Percentiles rank a stretch among this genome's conserved stretches.
Evolutionary conservation across 2,329 filamentous ascomycete species (phyloP).

Genomic region (Tolypocladium guangdongense): DNA sequence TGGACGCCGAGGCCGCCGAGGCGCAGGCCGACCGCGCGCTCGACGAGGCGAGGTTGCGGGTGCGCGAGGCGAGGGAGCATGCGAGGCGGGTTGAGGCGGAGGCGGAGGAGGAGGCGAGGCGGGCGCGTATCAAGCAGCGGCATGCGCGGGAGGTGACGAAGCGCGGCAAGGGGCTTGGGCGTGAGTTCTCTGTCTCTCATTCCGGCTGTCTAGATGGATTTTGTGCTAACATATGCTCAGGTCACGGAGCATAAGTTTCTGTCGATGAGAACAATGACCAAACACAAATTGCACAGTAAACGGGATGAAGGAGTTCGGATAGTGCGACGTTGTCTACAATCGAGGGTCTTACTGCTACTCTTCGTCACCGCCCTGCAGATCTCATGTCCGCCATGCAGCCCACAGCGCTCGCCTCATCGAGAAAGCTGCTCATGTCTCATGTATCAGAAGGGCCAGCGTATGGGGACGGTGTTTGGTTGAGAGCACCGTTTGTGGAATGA

Average conservation of each 20-base stretch:
- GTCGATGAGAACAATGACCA: too few relatives aligned
- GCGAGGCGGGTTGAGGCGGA: constrained; percentile 53
- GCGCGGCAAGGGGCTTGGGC: constrained; percentile 50
- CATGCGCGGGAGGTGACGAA: constrained; percentile 56
- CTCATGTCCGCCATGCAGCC: too few relatives aligned
- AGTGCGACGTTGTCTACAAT: too few relatives aligned
- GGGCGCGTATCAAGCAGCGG: constrained; percentile 57
- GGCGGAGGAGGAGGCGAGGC: constrained; percentile 51
- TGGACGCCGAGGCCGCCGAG: constrained; percentile 52
- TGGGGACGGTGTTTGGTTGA: too few relatives aligned
- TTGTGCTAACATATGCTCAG: background rate
- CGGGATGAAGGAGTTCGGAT: background rate
- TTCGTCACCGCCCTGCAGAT: too few relatives aligned
- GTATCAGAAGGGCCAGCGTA: too few relatives aligned
- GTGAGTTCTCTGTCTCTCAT: background rate
- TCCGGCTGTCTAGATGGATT: background rate
- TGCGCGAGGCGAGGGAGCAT: constrained; percentile 52
- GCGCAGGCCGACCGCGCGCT: constrained; percentile 54
- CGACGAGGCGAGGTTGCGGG: constrained; percentile 43
- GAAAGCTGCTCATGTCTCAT: too few relatives aligned
- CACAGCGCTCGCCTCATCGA: too few relatives aligned
- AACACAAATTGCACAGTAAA: background rate
- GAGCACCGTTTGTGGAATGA: too few relatives aligned
- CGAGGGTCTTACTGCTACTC: too few relatives aligned
- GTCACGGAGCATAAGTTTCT: background rate